These are phyloP conservation scores for Talaromyces pinophilus DNA, from an alignment of 2,329 filamentous ascomycete genomes.

Conservation along the genomic window DNA sequence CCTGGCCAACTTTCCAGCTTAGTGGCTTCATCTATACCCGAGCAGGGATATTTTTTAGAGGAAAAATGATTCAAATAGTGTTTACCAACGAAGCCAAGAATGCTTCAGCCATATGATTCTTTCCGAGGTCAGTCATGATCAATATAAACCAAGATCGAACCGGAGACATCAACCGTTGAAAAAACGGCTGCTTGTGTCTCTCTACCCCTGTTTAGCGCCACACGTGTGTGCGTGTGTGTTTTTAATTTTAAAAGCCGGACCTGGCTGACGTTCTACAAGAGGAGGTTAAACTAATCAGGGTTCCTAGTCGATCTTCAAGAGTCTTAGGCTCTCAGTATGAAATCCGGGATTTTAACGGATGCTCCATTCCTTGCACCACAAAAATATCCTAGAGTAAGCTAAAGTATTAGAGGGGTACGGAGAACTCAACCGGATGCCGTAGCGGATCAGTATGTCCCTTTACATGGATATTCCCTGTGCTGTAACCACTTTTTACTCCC, in stretches of 20 bases:
- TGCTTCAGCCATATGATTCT: neutral
- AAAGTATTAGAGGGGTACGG: neutral
- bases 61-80: neutral
- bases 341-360: neutral
- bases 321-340: constrained; percentile 9
- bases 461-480: constrained; percentile 12
- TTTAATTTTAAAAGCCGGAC: neutral
- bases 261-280: neutral
- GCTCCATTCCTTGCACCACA: neutral
- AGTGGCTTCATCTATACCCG: neutral
- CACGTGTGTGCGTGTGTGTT: neutral
- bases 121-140: neutral
- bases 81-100: neutral
- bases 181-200: neutral
- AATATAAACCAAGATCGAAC: neutral
- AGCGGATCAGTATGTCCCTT: neutral
- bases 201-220: constrained; percentile 17
- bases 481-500: neutral
- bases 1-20: neutral
- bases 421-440: constrained; percentile 5
- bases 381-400: neutral
- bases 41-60: neutral
- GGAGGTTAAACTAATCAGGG: neutral
- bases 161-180: neutral
- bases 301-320: constrained; percentile 5